These are phyloP conservation scores for Mycotypha africana DNA, from an alignment of 371 early-diverging fungal genomes.

Conservation along the genomic window DNA sequence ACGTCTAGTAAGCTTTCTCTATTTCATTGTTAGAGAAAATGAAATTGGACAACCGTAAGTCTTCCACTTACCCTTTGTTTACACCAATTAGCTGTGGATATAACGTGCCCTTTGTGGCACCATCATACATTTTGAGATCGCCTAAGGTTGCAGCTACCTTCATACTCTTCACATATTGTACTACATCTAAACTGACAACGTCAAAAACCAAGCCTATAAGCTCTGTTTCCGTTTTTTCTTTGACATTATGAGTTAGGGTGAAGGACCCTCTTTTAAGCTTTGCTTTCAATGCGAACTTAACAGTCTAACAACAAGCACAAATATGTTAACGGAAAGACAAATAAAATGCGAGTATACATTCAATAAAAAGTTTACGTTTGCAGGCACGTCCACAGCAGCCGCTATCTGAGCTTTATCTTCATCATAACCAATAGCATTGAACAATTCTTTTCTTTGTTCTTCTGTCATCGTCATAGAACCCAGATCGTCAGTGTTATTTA, in stretches of 20 bases:
- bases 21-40: slow-evolving; percentile 18
- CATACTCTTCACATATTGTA: slow-evolving; percentile 33
- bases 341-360: background rate
- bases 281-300: slow-evolving; percentile 54
- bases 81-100: slow-evolving; percentile 43
- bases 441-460: slow-evolving; percentile 66
- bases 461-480: slow-evolving; percentile 35
- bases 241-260: slow-evolving; percentile 36
- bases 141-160: slow-evolving; percentile 32
- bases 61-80: too few species aligned
- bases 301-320: slow-evolving; percentile 24
- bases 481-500: slow-evolving; percentile 1
- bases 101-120: slow-evolving; percentile 26
- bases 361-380: too few species aligned
- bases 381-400: slow-evolving; percentile 63
- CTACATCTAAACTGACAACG: slow-evolving; percentile 35
- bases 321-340: background rate
- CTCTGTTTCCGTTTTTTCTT: slow-evolving; percentile 21
- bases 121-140: slow-evolving; percentile 40
- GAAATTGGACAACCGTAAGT: too few species aligned
- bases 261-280: slow-evolving; percentile 69
- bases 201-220: slow-evolving; percentile 68
- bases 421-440: slow-evolving; percentile 80
- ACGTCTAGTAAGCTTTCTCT: slow-evolving; percentile 6
- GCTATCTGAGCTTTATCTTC: slow-evolving; percentile 50